Conservation (phyloP, 495 filamentous ascomycete species). For the Penicillium flavigenum region DNA sequence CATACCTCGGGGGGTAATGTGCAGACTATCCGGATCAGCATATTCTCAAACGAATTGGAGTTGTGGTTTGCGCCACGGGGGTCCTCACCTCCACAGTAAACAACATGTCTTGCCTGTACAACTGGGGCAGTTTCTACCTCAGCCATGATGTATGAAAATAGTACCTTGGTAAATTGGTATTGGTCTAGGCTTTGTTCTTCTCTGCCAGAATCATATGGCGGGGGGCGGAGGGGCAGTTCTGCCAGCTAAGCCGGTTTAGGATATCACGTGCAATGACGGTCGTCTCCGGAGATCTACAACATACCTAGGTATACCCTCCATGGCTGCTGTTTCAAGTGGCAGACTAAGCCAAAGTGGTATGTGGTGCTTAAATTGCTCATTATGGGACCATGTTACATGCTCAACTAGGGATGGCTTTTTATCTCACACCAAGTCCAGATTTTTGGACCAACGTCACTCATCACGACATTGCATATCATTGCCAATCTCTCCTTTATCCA, state of each 20-base stretch:
- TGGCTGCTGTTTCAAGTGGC: neutral
- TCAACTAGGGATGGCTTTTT: neutral
- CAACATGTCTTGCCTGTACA: slow-evolving; percentile 64
- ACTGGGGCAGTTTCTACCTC: slow-evolving; percentile 38
- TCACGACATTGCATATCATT: slow-evolving; percentile 6
- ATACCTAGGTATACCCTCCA: too few relatives aligned
- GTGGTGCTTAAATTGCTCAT: neutral
- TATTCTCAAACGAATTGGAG: slow-evolving; percentile 9
- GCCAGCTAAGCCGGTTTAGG: slow-evolving; percentile 6
- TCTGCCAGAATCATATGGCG: slow-evolving; percentile 1
- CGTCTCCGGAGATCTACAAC: neutral
- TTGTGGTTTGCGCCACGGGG: slow-evolving; percentile 11
- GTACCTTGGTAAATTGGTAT: neutral
- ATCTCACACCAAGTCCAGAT: neutral
- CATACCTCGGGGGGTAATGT: slow-evolving; percentile 90
- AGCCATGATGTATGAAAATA: slow-evolving; percentile 33
- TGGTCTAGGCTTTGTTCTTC: slow-evolving; percentile 5
- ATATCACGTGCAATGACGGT: slow-evolving; percentile 6
- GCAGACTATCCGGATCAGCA: slow-evolving; percentile 63
- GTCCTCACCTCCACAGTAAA: slow-evolving; percentile 77
- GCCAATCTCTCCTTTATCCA: neutral
- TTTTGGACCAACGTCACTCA: neutral
- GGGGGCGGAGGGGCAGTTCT: slow-evolving; percentile 14
- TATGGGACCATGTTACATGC: neutral
- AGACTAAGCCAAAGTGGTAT: neutral